Evolutionary conservation across 768 basidiomycete genomes (phyloP), one percentile per base, ranked within the genome.

Genomic region (Baorangia bicolor): DNA sequence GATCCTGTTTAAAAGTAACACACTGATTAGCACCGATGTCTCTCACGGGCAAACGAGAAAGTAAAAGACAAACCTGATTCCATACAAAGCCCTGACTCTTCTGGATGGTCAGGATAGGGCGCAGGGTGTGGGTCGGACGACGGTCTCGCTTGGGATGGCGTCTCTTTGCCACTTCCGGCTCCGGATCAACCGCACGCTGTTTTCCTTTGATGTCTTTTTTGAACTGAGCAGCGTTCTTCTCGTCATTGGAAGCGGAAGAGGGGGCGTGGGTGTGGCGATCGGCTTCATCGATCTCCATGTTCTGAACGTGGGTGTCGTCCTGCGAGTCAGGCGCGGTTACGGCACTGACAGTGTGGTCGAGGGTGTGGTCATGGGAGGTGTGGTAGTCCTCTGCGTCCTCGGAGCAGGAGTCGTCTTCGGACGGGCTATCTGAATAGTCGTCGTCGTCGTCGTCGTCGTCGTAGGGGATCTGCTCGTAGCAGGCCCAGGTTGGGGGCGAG

Each of bases 71-170:
- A 49, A 89, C 90, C 80, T 92, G 91, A 64, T 93, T 93, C 91
- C 91, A 93, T 2, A 93, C 91, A 64, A 93, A 93, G 13, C 91
- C 91, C 71, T 93, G 90, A 63, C 90, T 91, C 67, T 80, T 80
- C 67, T 92, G 90, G 51, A 93, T 93, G 39, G 91, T 93, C 69
- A 92, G 69, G 70, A 93, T 92, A 33, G 91, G 91, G 18, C 91
- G 82, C 40, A 91, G 81, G 23, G 85, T 81, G 62, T 80, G 83
- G 18, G 81, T 77, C 4, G 80, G 75, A 38, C 81, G 81, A 57
- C 77, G 79, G 71, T 82, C 84, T 69, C 80, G 82, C 70, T 73
- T 76, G 60, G 72, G 77, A 62, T 78, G 77, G 56, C 76, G 78
- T 66, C 73, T 78, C 65, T 75, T 78, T 59, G 73, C 69, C 34